Evolutionary conservation across 139 green algal genomes (phyloP).

Genomic region (Chlorella sp.): DNA sequence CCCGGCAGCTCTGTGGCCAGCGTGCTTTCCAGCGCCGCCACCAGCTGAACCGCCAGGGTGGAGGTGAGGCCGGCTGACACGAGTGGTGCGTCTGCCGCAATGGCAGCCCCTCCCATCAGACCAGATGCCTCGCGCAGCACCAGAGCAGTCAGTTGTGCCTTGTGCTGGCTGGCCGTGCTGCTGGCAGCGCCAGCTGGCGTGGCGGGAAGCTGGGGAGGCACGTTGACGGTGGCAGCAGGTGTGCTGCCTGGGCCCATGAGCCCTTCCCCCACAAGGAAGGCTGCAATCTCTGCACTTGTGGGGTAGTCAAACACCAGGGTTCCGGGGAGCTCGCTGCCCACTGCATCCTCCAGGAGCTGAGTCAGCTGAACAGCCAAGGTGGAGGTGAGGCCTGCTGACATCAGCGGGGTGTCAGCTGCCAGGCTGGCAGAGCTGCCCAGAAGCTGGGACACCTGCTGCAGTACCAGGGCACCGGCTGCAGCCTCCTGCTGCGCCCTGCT

Average conservation of each 20-base stretch:
- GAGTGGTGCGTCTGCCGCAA: conserved; percentile 38
- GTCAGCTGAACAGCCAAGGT: conserved; percentile 49
- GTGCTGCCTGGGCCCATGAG: not conserved
- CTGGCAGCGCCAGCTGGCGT: not conserved
- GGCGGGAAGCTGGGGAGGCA: not conserved
- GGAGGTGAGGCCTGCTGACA: conserved; percentile 71
- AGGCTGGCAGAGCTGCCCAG: not conserved
- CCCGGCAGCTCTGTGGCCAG: conserved; percentile 27
- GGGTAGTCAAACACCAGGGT: conserved; percentile 76
- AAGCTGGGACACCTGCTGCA: not conserved
- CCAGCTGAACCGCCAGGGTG: conserved; percentile 46
- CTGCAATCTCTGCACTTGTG: conserved; percentile 30
- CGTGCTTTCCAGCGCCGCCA: conserved; percentile 16
- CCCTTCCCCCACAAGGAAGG: conserved; percentile 12
- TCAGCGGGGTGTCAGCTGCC: conserved; percentile 50
- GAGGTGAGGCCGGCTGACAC: conserved; percentile 73
- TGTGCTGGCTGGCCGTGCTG: not conserved
- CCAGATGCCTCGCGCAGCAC: not conserved
- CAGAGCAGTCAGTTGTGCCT: not conserved
- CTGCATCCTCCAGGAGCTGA: conserved; percentile 30
- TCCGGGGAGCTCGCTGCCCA: conserved; percentile 62
- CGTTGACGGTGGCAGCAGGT: not conserved
- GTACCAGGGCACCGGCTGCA: not conserved
- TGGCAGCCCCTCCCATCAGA: not conserved
- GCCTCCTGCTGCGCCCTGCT: conserved; percentile 4